Base-by-base conservation (phyloP, 2,329 filamentous ascomycete genomes). In the Fusarium mundagurra region DNA sequence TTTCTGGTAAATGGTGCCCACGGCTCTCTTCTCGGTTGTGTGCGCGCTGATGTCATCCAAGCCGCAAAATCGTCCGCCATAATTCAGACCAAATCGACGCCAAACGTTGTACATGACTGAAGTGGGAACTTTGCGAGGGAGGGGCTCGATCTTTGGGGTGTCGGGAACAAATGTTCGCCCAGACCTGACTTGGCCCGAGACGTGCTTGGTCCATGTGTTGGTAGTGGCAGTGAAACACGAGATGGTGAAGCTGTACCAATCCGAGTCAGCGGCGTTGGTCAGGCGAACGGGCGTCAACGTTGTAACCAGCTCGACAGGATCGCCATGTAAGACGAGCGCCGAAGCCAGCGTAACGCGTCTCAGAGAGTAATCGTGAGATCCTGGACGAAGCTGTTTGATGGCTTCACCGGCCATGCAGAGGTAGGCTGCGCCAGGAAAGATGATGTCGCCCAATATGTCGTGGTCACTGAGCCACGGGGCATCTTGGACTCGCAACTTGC, bases 61-160 rank as follows among this genome's bases (percentile, higher is more conserved):
- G 45, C 58, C 58, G 13, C 58, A 45, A 43, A 61, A 61, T 51
- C 58, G 36, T 43, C 58, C 45, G 58, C 58, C 36, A 43, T 61
- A 61, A 29, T 61, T 61, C 58, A 61, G 43, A 61, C 58, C 58
- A 51, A 61, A 61, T 51, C 45, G 58, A 51, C 45, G 58, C 58
- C 58, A 61, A 61, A 61, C 58, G 36, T 61, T 61, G 45, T 61
- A 51, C 58, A 61, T 61, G n/a, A 61, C 4, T 61, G 58, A 51
- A 51, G 45, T 51, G 36, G 58, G 58, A 61, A 61, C 58, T 51
- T 61, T 51, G 36, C 58, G 45, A 61, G 58, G 58, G 36, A 51
- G 58, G 45, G 58, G 45, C 36, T 61, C 58, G 58, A 61, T 61
- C 45, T 61, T 51, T 61, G 58, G 38, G 34, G 58, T 61, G 29